Base-by-base conservation (phyloP, 495 filamentous ascomycete species). In the Penicillium riverlandense region DNA sequence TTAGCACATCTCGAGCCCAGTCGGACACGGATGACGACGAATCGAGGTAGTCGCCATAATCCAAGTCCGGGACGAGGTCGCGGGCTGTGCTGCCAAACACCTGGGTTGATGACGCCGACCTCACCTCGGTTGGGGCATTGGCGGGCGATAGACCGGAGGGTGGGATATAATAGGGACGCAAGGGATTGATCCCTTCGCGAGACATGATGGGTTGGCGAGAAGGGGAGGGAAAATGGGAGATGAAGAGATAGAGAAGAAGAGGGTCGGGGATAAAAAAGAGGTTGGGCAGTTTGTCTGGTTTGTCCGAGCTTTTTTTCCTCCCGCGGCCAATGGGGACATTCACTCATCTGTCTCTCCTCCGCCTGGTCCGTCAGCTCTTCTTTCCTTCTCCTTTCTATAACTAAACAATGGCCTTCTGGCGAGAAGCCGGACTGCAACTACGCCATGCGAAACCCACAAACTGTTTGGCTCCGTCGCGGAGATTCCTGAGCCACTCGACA, bases 111-210 rank as follows among this genome's bases (percentile, higher is more conserved):
- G 72, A 69, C 54, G 73, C 60, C 46, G 71, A 53, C 43, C 72
- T 48, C 38, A 70, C 49, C 66, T 64, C 73, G 44, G 63, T 62
- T 29, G 59, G 63, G 35, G 48, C 53, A 52, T 64, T 58, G 22
- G 60, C 37, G 9, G 57, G 57, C 34, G 57, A 58, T 13, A 61
- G 38, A 3, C 57, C 57, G 3, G 87, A 78, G 5, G 90, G 88
- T 14, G 91, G 90, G 51, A 88, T 80, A 67, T 98, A 96, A 67
- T 98, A 98, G 1, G 92, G 92, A 48, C 92, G 78, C 37, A 97
- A 74, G 45, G 92, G 92, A 65, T 98, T 97, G 44, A 86, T 84
- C 50, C 79, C 80, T 53, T 78, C 76, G 55, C 66, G 66, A 52
- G 70, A 66, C 30, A 70, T 47, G 44, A 65, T 59, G 68, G 67